Percentiles rank a stretch among this genome's conserved stretches.
Conservation (phyloP, 129 eudicot genomes). For the Saussurea involucrata region DNA sequence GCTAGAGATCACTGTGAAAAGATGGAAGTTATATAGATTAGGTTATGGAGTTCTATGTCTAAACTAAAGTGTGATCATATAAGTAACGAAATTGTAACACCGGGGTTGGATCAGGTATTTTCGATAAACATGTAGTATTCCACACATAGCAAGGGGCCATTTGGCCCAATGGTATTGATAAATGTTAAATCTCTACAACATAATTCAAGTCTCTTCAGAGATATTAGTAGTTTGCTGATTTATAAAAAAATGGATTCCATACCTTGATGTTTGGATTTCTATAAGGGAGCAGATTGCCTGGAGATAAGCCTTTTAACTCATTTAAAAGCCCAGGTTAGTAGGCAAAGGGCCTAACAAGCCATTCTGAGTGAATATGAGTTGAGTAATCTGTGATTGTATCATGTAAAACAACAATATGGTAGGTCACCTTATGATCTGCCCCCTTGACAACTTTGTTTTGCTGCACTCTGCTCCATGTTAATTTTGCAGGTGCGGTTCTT, state of each 20-base stretch:
- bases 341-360: neutral
- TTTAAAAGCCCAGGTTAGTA: neutral
- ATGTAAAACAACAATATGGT: neutral
- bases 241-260: neutral
- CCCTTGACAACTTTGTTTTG: neutral
- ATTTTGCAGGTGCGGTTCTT: constrained; percentile 62
- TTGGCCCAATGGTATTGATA: neutral
- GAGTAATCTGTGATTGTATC: constrained; percentile 9
- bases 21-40: neutral
- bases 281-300: neutral
- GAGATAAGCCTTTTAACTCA: neutral
- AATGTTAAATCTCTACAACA: too few relatives aligned
- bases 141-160: neutral
- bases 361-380: neutral
- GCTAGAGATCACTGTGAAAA: neutral
- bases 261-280: neutral
- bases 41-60: neutral
- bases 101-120: neutral
- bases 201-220: neutral
- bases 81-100: neutral
- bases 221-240: neutral
- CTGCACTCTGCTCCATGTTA: neutral
- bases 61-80: neutral
- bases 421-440: neutral
- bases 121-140: neutral